Evolutionary conservation across 768 basidiomycete species (phyloP).

Genomic region (Paxillus rubicundulus): DNA sequence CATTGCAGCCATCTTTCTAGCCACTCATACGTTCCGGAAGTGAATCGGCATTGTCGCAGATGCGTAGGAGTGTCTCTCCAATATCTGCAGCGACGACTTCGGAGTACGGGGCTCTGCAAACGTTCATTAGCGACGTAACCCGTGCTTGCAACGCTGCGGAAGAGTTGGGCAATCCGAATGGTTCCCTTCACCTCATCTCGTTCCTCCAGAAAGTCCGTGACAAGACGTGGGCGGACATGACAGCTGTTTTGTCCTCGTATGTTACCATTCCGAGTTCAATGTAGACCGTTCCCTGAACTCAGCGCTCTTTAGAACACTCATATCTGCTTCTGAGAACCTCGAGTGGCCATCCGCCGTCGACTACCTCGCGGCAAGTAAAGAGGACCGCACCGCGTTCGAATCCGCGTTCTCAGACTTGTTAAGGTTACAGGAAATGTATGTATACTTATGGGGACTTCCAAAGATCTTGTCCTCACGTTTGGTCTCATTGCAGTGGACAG

Average conservation of each 20-base stretch:
- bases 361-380: constrained; percentile 48
- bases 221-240: constrained; percentile 78
- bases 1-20: neutral
- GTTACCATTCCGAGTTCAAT: constrained; percentile 22
- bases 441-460: constrained; percentile 3
- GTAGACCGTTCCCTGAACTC: neutral
- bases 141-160: constrained; percentile 45
- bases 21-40: constrained; percentile 35
- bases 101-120: constrained; percentile 58
- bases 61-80: constrained; percentile 37
- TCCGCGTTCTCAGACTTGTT: constrained; percentile 74
- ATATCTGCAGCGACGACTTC: constrained; percentile 49
- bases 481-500: constrained; percentile 44
- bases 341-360: constrained; percentile 84
- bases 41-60: constrained; percentile 56
- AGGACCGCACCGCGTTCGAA: constrained; percentile 68
- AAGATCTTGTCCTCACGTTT: constrained; percentile 3
- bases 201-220: constrained; percentile 65
- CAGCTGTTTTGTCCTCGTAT: constrained; percentile 59
- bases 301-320: constrained; percentile 48
- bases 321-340: constrained; percentile 64
- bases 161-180: constrained; percentile 42
- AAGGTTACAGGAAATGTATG: constrained; percentile 76
- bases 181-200: constrained; percentile 54
- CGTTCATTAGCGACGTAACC: constrained; percentile 53